These are phyloP conservation scores for Malus hybrid DNA, from an alignment of 331 rosid genomes.

Conservation along the genomic window DNA sequence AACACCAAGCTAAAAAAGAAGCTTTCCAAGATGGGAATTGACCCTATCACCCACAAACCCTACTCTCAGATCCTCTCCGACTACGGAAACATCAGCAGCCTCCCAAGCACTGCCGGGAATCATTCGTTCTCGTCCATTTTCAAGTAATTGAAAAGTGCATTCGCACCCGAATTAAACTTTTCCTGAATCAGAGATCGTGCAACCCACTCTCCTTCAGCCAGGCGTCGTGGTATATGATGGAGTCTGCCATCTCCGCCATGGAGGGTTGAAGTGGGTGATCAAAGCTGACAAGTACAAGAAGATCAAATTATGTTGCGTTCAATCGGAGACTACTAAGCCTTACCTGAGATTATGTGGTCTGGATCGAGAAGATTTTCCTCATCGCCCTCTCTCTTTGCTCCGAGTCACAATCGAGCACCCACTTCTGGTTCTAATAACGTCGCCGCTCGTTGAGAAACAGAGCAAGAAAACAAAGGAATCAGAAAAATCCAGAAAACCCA, in stretches of 20 bases:
- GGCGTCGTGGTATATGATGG: too few species aligned
- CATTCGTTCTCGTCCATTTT: conserved; percentile 13
- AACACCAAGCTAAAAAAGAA: conserved; percentile 86
- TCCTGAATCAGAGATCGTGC: background rate
- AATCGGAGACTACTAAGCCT: too few species aligned
- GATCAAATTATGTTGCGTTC: too few species aligned
- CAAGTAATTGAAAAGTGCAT: conserved; percentile 17
- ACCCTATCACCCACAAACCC: conserved; percentile 90
- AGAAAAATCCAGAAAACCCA: conserved; percentile 24
- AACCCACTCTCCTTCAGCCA: too few species aligned
- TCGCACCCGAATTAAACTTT: conserved; percentile 19
- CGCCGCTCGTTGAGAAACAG: conserved; percentile 1
- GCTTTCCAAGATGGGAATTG: conserved; percentile 87
- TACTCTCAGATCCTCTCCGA: conserved; percentile 78
- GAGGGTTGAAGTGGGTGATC: too few species aligned
- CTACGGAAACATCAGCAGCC: conserved; percentile 51
- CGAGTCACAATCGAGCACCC: too few species aligned
- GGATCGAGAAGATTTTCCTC: too few species aligned
- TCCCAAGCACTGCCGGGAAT: conserved; percentile 17
- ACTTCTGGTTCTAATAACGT: too few species aligned
- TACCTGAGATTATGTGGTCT: too few species aligned
- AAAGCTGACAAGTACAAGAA: too few species aligned
- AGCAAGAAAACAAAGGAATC: conserved; percentile 9
- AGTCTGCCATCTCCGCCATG: too few species aligned
- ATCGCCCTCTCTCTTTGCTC: too few species aligned